Conservation (phyloP, 164 flowering plant genomes). For the Houttuynia cordata region DNA sequence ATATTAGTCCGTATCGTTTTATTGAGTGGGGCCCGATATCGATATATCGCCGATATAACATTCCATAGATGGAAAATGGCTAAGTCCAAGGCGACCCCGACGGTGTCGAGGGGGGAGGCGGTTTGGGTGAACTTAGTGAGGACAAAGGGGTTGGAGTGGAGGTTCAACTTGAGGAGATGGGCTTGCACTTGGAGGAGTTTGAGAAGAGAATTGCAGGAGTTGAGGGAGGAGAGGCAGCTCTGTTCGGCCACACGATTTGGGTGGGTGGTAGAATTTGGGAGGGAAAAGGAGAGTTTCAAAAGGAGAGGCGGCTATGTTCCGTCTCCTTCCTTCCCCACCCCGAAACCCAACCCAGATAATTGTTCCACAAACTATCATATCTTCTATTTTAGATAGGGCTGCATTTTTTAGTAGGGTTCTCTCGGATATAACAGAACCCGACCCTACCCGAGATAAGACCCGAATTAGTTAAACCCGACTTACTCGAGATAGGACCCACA, state of each 20-base stretch:
- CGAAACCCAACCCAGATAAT: no score
- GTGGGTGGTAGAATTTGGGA: background rate
- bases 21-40: no score
- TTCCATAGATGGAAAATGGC: constrained; percentile 1
- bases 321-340: no score
- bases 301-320: background rate
- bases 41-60: no score
- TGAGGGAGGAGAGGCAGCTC: constrained; percentile 7
- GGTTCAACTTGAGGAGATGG: constrained; percentile 10
- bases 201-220: constrained; percentile 9
- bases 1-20: no score
- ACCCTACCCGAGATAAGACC: no score
- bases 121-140: constrained; percentile 9
- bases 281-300: background rate
- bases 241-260: constrained; percentile 8
- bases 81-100: constrained; percentile 5
- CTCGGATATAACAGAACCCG: no score
- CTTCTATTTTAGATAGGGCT: no score
- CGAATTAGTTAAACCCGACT: no score
- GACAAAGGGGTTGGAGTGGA: constrained; percentile 9
- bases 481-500: no score
- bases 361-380: no score
- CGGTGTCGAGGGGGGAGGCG: constrained; percentile 2
- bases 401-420: no score
- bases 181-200: constrained; percentile 9